Evolutionary conservation across 2,329 filamentous ascomycete species (phyloP).

Genomic region (Cladosporium cucumerinum): DNA sequence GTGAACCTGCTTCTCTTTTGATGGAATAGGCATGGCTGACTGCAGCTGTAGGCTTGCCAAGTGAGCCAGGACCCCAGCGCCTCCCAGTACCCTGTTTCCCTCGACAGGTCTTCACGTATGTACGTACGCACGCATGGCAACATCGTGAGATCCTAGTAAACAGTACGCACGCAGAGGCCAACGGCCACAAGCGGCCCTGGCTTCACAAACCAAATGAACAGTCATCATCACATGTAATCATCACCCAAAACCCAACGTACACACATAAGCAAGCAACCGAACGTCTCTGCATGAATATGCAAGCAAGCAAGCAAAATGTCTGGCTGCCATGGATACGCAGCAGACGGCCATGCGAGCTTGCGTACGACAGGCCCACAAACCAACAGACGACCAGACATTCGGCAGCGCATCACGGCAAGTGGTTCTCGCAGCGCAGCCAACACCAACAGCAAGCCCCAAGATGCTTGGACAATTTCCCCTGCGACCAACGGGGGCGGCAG

Average conservation of each 20-base stretch:
- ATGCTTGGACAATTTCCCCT: constrained; percentile 15
- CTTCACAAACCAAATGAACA: neutral
- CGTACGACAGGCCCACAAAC: neutral
- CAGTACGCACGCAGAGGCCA: neutral
- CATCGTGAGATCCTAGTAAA: neutral
- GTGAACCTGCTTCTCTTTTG: neutral
- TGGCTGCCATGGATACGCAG: neutral
- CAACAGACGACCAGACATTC: neutral
- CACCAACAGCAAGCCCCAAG: constrained; percentile 2
- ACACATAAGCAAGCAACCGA: neutral
- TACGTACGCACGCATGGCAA: neutral
- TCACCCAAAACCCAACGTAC: neutral
- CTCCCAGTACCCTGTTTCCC: neutral
- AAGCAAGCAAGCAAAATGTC: neutral
- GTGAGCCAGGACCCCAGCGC: neutral
- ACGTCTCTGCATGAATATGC: constrained; percentile 4
- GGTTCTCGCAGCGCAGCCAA: neutral
- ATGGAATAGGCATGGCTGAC: neutral
- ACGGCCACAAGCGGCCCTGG: neutral
- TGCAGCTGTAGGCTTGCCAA: neutral
- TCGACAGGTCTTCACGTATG: neutral
- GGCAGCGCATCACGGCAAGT: constrained; percentile 8
- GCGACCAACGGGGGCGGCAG: constrained; percentile 10
- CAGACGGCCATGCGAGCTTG: no score
- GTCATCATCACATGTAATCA: neutral